Evolutionary conservation across 441 rosid species (phyloP).

Genomic region (Melastoma candidum): DNA sequence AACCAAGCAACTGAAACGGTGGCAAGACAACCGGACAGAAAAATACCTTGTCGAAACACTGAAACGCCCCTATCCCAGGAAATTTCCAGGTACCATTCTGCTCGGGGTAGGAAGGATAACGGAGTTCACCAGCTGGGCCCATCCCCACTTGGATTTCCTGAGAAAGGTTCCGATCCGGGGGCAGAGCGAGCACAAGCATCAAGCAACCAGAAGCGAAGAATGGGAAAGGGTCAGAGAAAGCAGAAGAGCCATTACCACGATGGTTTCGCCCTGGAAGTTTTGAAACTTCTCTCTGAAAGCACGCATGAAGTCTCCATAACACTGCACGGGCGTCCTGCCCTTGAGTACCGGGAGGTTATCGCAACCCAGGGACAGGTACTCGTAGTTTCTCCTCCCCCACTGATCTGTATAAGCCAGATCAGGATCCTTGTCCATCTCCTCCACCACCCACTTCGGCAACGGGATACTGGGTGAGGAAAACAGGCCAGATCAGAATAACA

Average conservation of each 20-base stretch:
- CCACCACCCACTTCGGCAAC: conserved; percentile 77
- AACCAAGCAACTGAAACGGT: neutral
- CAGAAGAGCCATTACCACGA: conserved; percentile 44
- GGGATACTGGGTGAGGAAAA: conserved; percentile 42
- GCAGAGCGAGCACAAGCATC: neutral
- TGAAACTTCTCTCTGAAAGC: conserved; percentile 76
- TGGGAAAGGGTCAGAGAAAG: neutral
- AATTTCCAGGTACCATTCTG: conserved; percentile 77
- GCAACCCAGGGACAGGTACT: conserved; percentile 76
- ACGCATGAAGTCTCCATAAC: conserved; percentile 85
- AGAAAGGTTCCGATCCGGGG: neutral
- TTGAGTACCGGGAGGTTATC: conserved; percentile 72
- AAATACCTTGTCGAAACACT: conserved; percentile 76
- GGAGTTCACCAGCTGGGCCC: conserved; percentile 96
- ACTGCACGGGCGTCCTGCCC: conserved; percentile 76
- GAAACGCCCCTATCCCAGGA: conserved; percentile 94
- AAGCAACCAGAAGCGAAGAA: neutral
- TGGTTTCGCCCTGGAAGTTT: conserved; percentile 72
- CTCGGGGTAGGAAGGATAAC: conserved; percentile 88
- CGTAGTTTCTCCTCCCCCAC: conserved; percentile 88
- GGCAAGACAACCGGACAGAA: no score
- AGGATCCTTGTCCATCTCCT: conserved; percentile 54
- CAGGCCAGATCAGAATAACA: neutral
- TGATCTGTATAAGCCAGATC: conserved; percentile 87
- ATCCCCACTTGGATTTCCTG: conserved; percentile 98